phyloP scores from a whole-genome alignment of 139 green algal species.

The Chlamydomonas asymmetrica region DNA sequence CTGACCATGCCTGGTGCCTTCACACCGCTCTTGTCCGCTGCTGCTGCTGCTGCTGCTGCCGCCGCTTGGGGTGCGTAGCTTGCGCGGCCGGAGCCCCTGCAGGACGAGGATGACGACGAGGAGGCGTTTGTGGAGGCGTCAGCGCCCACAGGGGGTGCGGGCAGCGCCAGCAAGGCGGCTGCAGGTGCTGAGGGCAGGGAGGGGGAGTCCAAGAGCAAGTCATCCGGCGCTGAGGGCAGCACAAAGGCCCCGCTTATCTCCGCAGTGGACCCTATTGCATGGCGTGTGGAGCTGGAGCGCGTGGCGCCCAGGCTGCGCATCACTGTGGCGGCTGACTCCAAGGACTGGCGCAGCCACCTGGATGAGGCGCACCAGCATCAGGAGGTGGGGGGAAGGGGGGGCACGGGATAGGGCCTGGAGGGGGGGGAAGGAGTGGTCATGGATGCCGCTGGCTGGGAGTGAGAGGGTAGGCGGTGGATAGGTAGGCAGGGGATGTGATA shows the following conservation, averaged over 20 bases:
- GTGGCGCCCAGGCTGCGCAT: constrained; percentile 70
- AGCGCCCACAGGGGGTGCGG: no score
- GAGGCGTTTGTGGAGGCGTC: constrained; percentile 34
- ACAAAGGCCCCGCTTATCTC: no score
- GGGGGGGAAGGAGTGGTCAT: no score
- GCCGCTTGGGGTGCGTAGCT: background rate
- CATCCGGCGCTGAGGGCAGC: no score
- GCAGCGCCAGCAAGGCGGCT: no score
- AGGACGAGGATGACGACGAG: constrained; percentile 42
- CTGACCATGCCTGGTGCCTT: no score
- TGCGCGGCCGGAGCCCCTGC: background rate
- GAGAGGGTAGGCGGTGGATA: no score
- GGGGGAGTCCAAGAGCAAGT: no score
- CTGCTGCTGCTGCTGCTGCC: no score
- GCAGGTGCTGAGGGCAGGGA: no score
- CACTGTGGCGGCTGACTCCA: constrained; percentile 58
- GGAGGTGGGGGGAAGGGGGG: constrained; percentile 24
- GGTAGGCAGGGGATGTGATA: no score
- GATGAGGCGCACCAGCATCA: constrained; percentile 63
- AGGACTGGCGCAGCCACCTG: constrained; percentile 78
- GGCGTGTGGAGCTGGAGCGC: constrained; percentile 74
- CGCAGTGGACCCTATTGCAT: constrained; percentile 68
- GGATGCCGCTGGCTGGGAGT: background rate
- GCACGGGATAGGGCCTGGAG: background rate
- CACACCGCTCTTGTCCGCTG: no score